A percentile compares a stretch with the other conserved stretches of the same genome.
Conservation (phyloP, 805 yeast genomes). For the Vanderwaltozyma verrucispora region DNA sequence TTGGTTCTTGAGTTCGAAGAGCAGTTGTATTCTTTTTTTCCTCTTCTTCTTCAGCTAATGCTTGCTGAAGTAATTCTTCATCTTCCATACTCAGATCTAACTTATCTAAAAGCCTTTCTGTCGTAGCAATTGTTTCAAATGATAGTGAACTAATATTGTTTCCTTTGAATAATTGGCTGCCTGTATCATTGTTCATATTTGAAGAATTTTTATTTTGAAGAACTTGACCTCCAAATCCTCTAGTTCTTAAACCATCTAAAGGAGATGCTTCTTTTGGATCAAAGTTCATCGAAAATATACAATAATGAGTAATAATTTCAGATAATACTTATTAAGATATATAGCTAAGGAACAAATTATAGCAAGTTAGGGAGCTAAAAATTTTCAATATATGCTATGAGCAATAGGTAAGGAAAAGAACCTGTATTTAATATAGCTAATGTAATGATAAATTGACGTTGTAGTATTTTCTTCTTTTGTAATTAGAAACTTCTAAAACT, state of each 20-base stretch:
- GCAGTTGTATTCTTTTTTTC: constrained; percentile 2
- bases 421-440: too few relatives aligned
- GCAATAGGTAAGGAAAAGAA: too few relatives aligned
- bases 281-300: too few relatives aligned
- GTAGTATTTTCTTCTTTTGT: too few relatives aligned
- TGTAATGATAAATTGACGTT: too few relatives aligned
- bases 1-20: constrained; percentile 5
- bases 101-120: constrained; percentile 25
- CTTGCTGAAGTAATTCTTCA: constrained; percentile 22
- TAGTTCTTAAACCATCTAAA: not conserved
- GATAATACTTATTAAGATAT: too few relatives aligned
- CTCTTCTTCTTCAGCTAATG: constrained; percentile 16
- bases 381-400: too few relatives aligned
- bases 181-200: too few relatives aligned
- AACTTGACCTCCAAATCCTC: not conserved
- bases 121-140: constrained; percentile 23
- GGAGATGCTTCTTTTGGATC: not conserved
- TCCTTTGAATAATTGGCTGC: not conserved
- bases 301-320: too few relatives aligned
- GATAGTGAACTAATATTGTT: constrained; percentile 18
- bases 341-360: too few relatives aligned
- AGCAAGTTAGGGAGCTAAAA: too few relatives aligned
- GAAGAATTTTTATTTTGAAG: not conserved
- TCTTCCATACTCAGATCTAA: constrained; percentile 26
- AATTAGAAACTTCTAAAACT: too few relatives aligned